A percentile compares a stretch with the other conserved stretches of the same genome.
Conservation (phyloP, 2,329 filamentous ascomycete genomes). For the Nigrograna mackinnonii region DNA sequence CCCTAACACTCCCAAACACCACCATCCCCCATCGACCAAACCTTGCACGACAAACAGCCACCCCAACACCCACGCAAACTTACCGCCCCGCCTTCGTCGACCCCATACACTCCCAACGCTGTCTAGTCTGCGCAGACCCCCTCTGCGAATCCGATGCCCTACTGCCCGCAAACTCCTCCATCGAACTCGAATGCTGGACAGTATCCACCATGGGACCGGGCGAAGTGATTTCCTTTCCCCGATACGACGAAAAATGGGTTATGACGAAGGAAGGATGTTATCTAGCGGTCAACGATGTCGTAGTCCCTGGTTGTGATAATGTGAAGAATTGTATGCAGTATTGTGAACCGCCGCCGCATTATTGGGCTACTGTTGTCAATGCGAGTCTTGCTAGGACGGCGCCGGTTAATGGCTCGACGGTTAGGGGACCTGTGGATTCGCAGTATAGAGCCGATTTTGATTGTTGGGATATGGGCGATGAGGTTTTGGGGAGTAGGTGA, state of each 20-base stretch:
- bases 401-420: not conserved
- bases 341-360: slow-evolving; percentile 5
- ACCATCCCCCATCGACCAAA: no score
- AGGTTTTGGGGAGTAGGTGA: not conserved
- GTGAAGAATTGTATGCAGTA: slow-evolving; percentile 2
- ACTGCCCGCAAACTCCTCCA: not conserved
- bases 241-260: slow-evolving; percentile 4
- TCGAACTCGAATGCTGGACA: slow-evolving; percentile 6
- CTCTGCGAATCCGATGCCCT: not conserved
- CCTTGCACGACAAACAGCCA: not conserved
- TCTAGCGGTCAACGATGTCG: not conserved
- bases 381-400: not conserved
- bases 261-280: slow-evolving; percentile 7
- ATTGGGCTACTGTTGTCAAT: slow-evolving; percentile 2
- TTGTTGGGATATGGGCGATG: not conserved
- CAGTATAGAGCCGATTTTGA: not conserved
- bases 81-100: not conserved
- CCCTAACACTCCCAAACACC: not conserved
- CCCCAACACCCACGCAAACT: not conserved
- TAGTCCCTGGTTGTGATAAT: not conserved
- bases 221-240: slow-evolving; percentile 6
- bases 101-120: not conserved
- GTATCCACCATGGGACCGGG: slow-evolving; percentile 6
- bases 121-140: slow-evolving; percentile 1
- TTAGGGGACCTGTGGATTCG: not conserved